phyloP scores from a whole-genome alignment of 495 filamentous ascomycete species.

The Neurospora sp. region DNA sequence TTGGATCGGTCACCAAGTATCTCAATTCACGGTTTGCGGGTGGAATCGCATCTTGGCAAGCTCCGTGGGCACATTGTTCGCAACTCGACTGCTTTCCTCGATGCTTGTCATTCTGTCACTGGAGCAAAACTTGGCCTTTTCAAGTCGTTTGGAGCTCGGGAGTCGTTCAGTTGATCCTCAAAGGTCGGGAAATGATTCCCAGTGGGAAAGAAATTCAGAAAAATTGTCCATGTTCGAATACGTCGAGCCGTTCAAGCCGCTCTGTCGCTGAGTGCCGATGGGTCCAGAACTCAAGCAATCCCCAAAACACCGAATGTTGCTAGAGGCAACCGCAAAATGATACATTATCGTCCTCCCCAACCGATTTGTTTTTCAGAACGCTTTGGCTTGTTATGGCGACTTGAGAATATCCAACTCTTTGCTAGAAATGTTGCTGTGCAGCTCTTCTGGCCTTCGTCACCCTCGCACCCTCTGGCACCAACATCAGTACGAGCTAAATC shows the following conservation, averaged over 20 bases:
- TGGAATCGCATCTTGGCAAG: too few species aligned
- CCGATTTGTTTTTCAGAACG: background rate
- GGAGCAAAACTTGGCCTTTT: background rate
- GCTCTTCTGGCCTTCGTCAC: background rate
- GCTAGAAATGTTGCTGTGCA: background rate
- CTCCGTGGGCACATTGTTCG: background rate
- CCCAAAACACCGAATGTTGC: background rate
- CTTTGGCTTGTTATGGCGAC: background rate
- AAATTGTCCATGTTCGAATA: too few species aligned
- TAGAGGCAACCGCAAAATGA: background rate
- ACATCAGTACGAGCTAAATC: background rate
- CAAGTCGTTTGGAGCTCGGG: background rate
- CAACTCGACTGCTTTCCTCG: background rate
- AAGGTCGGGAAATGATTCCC: background rate
- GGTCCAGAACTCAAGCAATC: too few species aligned
- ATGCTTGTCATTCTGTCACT: background rate
- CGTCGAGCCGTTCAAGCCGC: background rate
- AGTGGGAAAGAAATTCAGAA: background rate
- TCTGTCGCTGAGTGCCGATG: too few species aligned
- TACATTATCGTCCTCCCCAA: rapidly evolving
- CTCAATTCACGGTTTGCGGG: too few species aligned
- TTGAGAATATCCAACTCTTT: background rate
- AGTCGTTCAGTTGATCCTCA: background rate
- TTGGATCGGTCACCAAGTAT: too few species aligned
- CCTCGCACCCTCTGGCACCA: background rate